phyloP scores from a whole-genome alignment of 2,329 filamentous ascomycete genomes.

The Drechslerella coelobrocha region DNA sequence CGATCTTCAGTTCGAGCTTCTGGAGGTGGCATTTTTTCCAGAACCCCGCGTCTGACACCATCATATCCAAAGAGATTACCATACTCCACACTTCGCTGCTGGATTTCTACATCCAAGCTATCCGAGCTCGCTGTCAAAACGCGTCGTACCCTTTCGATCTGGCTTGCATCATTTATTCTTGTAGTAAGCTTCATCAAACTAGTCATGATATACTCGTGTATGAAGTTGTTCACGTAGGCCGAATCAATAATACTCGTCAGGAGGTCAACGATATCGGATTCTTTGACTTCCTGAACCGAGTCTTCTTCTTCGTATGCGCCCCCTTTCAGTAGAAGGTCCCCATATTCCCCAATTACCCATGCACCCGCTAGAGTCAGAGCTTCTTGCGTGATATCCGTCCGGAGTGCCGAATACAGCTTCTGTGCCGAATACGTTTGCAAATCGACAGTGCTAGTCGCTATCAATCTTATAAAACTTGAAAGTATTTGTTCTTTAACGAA shows the following conservation, averaged over 20 bases:
- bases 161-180: constrained; percentile 79
- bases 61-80: constrained; percentile 92
- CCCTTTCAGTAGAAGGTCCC: constrained; percentile 84
- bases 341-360: constrained; percentile 98
- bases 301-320: constrained; percentile 88
- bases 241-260: constrained; percentile 91
- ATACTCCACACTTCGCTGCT: constrained; percentile 95
- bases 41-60: constrained; percentile 81
- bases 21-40: constrained; percentile 97
- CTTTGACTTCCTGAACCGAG: constrained; percentile 73
- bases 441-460: constrained; percentile 85
- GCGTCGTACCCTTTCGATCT: constrained; percentile 82
- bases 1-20: constrained; percentile 96
- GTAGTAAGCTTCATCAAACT: constrained; percentile 94
- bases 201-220: constrained; percentile 95
- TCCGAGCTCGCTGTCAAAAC: constrained; percentile 79
- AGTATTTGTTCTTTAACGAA: constrained; percentile 98
- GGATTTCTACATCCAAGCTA: constrained; percentile 91
- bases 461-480: constrained; percentile 92
- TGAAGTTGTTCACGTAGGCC: constrained; percentile 87
- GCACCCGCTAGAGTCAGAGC: constrained; percentile 89
- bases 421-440: constrained; percentile 96
- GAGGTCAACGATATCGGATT: constrained; percentile 90
- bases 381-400: constrained; percentile 97
- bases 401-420: constrained; percentile 87